Evolutionary conservation across 2,329 filamentous ascomycete genomes (phyloP), one percentile per base, ranked within the genome.

Genomic region (Huntiella bhutanensis): DNA sequence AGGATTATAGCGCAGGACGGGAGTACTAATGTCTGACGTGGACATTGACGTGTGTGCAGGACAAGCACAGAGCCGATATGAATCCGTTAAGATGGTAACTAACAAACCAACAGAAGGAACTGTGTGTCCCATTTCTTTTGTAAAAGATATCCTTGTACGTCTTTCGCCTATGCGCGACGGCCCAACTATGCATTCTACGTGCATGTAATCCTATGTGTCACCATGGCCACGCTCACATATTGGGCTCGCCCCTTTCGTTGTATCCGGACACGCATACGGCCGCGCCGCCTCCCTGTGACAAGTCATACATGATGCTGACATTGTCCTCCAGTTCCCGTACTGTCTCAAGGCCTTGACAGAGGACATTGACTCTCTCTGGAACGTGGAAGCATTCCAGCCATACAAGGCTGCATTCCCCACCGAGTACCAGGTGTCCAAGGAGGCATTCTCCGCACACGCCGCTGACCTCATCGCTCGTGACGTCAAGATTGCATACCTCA

Each of bases 91-190:
- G 22, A 28, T 28, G 22, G 22, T 28, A 28, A 28, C 22, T 28
- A 28, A 28, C 22, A 28, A 28, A 10, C 7, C 11, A 22, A 51
- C 55, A 87, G 82, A 87, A 70, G 82, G 82, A 52, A 87, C 82
- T 43, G 77, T 87, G 52, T 86, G 81, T 60, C 80, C 80, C 54
- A 85, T 87, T 59, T 83, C 79, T 54, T 87, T 87, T 62, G 82
- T 87, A 62, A 83, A 83, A 64, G 79, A 86, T 60, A 75, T 82
- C 53, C 66, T 87, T 65, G 82, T 87, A 75, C 73, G 80, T 64
- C 22, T 28, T 28, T 28, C 22, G 22, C 22, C 22, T 28, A 28
- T 28, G 22, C 22, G 22, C 22, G 22, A 28, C 22, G 22, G 22
- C 22, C 22, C 22, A 28, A 28, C 22, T 28, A 28, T 28, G 22